phyloP scores from a whole-genome alignment of 441 rosid species.

The Populus hybrid region DNA sequence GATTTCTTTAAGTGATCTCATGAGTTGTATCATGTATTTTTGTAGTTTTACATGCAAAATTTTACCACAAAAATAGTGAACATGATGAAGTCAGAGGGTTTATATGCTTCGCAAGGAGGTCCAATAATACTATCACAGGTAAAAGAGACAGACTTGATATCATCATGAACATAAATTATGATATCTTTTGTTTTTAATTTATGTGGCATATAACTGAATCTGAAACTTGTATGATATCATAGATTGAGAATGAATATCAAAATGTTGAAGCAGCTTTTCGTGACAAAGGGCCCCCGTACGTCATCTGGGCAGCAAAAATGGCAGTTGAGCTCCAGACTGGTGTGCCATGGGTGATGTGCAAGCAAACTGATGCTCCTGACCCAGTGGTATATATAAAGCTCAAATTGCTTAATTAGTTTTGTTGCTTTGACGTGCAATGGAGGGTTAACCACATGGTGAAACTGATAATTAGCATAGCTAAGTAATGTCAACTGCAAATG shows the following conservation, averaged over 20 bases:
- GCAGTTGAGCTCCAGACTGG: slow-evolving; percentile 74
- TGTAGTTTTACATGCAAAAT: slow-evolving; percentile 61
- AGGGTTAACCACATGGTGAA: not conserved
- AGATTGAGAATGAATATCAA: slow-evolving; percentile 84
- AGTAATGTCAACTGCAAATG: not conserved
- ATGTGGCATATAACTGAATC: not conserved
- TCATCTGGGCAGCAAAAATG: slow-evolving; percentile 76
- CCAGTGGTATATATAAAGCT: slow-evolving; percentile 52
- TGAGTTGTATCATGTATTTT: not conserved
- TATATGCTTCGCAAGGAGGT: slow-evolving; percentile 84
- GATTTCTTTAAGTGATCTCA: not conserved
- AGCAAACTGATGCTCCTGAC: slow-evolving; percentile 83
- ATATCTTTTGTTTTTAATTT: not conserved
- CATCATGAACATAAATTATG: not conserved
- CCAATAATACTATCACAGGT: slow-evolving; percentile 88
- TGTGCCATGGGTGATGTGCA: slow-evolving; percentile 95
- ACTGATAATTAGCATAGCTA: not conserved
- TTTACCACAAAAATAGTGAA: slow-evolving; percentile 56
- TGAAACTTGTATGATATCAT: not conserved
- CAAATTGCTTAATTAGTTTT: not conserved
- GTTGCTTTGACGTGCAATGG: not conserved
- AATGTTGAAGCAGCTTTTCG: slow-evolving; percentile 51
- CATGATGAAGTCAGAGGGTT: slow-evolving; percentile 61
- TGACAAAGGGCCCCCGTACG: slow-evolving; percentile 47
- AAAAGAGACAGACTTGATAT: not conserved